phyloP scores from a whole-genome alignment of 2,329 filamentous ascomycete genomes.

The Aspergillus pseudonomiae region DNA sequence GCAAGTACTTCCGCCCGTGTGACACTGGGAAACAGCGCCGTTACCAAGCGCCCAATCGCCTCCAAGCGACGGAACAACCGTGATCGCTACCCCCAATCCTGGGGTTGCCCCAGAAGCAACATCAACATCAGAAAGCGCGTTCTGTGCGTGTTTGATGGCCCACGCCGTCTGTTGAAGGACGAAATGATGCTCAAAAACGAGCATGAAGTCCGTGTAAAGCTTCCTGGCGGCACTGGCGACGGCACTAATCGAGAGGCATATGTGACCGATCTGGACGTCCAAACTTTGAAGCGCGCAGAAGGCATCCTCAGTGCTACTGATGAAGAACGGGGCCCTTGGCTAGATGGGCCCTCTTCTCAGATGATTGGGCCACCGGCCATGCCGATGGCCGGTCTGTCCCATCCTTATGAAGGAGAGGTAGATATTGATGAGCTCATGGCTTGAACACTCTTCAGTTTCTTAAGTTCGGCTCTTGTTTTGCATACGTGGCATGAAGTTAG shows the following conservation, averaged over 20 bases:
- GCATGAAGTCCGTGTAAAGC: slow-evolving; percentile 85
- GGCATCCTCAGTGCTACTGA: slow-evolving; percentile 78
- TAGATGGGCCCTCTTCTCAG: slow-evolving; percentile 41
- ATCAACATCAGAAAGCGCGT: slow-evolving; percentile 99
- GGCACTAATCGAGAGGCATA: slow-evolving; percentile 82
- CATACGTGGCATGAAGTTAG: slow-evolving; percentile 26
- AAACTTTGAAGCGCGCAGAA: slow-evolving; percentile 85
- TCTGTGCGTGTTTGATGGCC: slow-evolving; percentile 87
- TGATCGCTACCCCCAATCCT: slow-evolving; percentile 89
- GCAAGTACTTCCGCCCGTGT: slow-evolving; percentile 53
- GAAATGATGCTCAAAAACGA: slow-evolving; percentile 98
- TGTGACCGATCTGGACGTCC: slow-evolving; percentile 89
- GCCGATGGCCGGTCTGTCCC: slow-evolving; percentile 33
- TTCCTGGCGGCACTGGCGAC: slow-evolving; percentile 74
- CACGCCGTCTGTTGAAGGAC: slow-evolving; percentile 88
- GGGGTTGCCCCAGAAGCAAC: slow-evolving; percentile 88
- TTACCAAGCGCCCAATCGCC: slow-evolving; percentile 56
- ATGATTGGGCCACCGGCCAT: slow-evolving; percentile 40
- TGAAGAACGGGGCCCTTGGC: slow-evolving; percentile 85
- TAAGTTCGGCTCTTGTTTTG: slow-evolving; percentile 20
- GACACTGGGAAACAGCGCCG: slow-evolving; percentile 51
- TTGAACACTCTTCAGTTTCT: slow-evolving; percentile 17
- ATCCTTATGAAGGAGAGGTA: slow-evolving; percentile 32
- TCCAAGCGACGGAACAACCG: slow-evolving; percentile 80
- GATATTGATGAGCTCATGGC: slow-evolving; percentile 41